These are phyloP conservation scores for Yarrowia yakushimensis DNA, from an alignment of 805 yeast species.

Conservation along the genomic window DNA sequence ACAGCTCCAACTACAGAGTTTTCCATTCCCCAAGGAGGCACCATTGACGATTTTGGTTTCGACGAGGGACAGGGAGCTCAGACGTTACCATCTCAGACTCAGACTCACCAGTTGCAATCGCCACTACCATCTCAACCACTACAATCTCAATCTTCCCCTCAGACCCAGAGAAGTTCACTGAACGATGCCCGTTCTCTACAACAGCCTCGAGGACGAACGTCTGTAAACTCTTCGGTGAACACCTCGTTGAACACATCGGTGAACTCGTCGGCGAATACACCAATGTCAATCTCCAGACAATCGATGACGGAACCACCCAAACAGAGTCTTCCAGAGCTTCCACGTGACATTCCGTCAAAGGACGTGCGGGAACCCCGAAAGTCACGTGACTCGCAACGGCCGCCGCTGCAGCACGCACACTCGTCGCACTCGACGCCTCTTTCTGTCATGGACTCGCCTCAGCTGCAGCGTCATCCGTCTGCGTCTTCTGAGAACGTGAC, in stretches of 20 bases:
- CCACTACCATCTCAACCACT: not conserved
- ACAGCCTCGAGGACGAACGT: not conserved
- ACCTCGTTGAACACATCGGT: not conserved
- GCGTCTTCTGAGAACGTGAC: slow-evolving; percentile 9
- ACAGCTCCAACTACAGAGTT: not conserved
- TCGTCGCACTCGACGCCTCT: slow-evolving; percentile 5
- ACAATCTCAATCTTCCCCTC: not conserved
- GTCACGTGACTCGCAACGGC: slow-evolving; percentile 11
- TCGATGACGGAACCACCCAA: not conserved
- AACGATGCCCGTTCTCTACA: not conserved
- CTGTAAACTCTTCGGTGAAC: not conserved
- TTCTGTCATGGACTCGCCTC: slow-evolving; percentile 17
- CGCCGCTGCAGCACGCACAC: slow-evolving; percentile 2
- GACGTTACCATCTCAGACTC: no score
- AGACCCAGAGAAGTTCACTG: not conserved
- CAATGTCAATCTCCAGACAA: not conserved
- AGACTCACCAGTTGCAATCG: not conserved
- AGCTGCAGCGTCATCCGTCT: not conserved
- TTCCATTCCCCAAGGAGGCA: slow-evolving; percentile 4
- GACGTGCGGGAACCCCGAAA: slow-evolving; percentile 9
- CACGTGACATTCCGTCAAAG: not conserved
- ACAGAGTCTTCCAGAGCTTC: not conserved
- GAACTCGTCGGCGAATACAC: not conserved
- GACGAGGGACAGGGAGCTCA: not conserved
- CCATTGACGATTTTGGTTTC: slow-evolving; percentile 13